phyloP scores from a whole-genome alignment of 495 filamentous ascomycete species.

The Cetradonia linearis region DNA sequence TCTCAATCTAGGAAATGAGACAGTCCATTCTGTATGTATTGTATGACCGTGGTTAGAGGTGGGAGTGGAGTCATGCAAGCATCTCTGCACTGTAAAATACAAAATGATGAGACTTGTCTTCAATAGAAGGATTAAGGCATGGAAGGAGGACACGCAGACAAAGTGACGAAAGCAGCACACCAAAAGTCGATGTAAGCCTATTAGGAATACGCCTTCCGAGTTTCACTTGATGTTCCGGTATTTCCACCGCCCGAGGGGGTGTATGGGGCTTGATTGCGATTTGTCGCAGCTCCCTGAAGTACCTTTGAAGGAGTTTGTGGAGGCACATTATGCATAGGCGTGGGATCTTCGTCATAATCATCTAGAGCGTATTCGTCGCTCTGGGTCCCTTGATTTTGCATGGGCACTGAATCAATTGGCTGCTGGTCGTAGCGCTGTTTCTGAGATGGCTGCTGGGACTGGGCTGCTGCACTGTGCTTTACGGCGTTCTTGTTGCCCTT shows the following conservation, averaged over 20 bases:
- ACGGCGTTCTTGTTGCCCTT: constrained; percentile 53
- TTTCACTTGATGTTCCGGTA: background rate
- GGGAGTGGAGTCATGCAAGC: constrained; percentile 3
- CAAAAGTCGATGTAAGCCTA: background rate
- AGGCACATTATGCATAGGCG: constrained; percentile 33
- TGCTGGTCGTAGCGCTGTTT: constrained; percentile 39
- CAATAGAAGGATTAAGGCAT: background rate
- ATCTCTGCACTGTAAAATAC: background rate
- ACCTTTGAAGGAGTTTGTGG: constrained; percentile 24
- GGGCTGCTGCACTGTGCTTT: constrained; percentile 37
- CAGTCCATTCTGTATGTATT: constrained; percentile 1
- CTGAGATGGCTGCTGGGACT: constrained; percentile 26
- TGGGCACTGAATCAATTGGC: constrained; percentile 36
- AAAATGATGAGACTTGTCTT: background rate
- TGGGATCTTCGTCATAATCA: constrained; percentile 46
- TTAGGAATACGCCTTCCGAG: background rate
- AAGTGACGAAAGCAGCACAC: background rate
- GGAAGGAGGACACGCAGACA: background rate
- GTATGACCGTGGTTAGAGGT: background rate
- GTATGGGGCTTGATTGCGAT: constrained; percentile 10
- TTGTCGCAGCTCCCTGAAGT: constrained; percentile 19
- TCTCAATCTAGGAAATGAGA: background rate
- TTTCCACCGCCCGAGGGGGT: constrained; percentile 12
- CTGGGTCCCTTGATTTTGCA: constrained; percentile 36
- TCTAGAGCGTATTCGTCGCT: constrained; percentile 46